Base-by-base conservation (phyloP, 306 rosid species). In the Hippophae gyantsensis region DNA sequence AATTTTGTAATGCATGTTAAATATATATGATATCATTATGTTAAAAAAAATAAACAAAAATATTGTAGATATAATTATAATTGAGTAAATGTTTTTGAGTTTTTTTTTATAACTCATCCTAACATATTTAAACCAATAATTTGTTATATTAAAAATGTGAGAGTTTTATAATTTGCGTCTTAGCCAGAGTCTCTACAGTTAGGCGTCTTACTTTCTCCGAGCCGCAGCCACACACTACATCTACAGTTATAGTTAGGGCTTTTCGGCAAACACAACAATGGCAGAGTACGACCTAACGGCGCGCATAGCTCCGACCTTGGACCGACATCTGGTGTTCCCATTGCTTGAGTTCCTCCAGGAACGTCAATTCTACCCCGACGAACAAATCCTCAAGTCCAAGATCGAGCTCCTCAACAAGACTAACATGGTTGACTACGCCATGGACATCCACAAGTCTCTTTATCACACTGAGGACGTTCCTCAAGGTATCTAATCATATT, bases 401-500 rank as follows among this genome's bases (percentile, higher is more conserved):
- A 88, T 92, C 66, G 95, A 85, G 64, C 95, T 92, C 3, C 92
- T 92, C 46, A 88, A 77, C 83, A 80, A 82, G 68, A 92, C 99
- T 26, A 85, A 85, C 78, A 92, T 92, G 99, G 99, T 92, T 13
- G 99, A 92, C 52, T 92, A 88, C 53, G 93, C 93, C 56, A 87
- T 87, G 99, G 96, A 87, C 73, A 87, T 87, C 68, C 87, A 88
- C 78, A 92, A 92, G 68, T 79, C 82, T 23, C 96, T 92, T 48
- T 85, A 87, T 72, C 95, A 75, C 61, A 83, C 95, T 1, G 96
- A 92, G 47, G 96, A 92, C 3, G 96, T 88, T 0, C 99, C 99
- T 1, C 88, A 76, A 42, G 82, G 88, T 79, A 13, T 25, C 41
- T 43, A 7, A 6, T 49, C 43, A 10, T 6, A 14, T 9, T 46